phyloP scores from a whole-genome alignment of 495 filamentous ascomycete species.

The Penicillium fimorum region DNA sequence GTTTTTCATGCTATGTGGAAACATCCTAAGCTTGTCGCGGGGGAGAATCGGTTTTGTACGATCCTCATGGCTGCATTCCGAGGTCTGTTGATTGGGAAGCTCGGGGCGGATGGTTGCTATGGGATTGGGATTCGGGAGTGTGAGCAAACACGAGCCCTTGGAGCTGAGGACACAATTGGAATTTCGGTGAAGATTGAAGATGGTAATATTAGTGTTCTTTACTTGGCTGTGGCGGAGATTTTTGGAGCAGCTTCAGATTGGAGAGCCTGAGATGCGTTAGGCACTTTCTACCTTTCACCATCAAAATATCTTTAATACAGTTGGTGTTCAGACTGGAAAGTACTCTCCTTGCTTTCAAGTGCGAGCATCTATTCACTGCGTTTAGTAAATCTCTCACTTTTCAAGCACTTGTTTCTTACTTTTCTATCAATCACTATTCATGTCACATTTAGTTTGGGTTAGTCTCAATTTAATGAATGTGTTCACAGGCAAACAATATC shows the following conservation, averaged over 20 bases:
- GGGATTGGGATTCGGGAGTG: slow-evolving; percentile 33
- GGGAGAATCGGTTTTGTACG: slow-evolving; percentile 40
- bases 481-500: not conserved
- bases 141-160: slow-evolving; percentile 28
- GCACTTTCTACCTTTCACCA: slow-evolving; percentile 26
- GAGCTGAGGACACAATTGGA: slow-evolving; percentile 31
- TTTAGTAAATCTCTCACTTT: not conserved
- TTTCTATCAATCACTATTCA: not conserved
- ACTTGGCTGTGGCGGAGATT: slow-evolving; percentile 38
- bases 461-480: not conserved
- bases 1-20: slow-evolving; percentile 37
- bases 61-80: slow-evolving; percentile 31
- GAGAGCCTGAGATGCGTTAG: slow-evolving; percentile 20
- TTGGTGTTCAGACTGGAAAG: slow-evolving; percentile 19
- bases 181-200: slow-evolving; percentile 46
- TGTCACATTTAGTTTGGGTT: not conserved
- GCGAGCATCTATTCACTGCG: not conserved
- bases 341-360: not conserved
- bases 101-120: slow-evolving; percentile 43
- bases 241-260: slow-evolving; percentile 35
- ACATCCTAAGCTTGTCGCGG: slow-evolving; percentile 36
- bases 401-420: not conserved
- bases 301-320: slow-evolving; percentile 33
- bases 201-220: slow-evolving; percentile 34
- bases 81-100: slow-evolving; percentile 34